phyloP scores from a whole-genome alignment of 2,329 filamentous ascomycete genomes.

The Cordyceps cicadae region DNA sequence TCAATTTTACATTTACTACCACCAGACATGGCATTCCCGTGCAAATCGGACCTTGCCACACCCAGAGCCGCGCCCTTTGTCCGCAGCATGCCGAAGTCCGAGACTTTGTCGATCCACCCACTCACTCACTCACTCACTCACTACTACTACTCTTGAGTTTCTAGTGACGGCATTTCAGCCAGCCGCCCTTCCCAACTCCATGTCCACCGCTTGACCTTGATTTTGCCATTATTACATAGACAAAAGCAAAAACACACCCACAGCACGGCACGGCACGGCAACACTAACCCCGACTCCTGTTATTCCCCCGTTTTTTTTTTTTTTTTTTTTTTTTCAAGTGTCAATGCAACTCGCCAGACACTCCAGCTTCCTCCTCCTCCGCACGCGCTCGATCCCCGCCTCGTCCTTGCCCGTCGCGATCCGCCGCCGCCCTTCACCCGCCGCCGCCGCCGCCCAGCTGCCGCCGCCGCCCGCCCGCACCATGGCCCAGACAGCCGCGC shows the following conservation, averaged over 20 bases:
- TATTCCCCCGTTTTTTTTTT: background rate
- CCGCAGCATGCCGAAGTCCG: conserved; percentile 6
- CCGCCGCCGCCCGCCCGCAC: background rate
- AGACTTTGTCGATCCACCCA: background rate
- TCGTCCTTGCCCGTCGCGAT: background rate
- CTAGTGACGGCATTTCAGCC: background rate
- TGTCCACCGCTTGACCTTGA: background rate
- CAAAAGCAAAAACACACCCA: background rate
- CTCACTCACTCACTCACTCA: too few relatives aligned
- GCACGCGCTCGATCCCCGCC: background rate
- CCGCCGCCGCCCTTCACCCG: background rate
- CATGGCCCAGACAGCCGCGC: conserved; percentile 15
- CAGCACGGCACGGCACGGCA: background rate
- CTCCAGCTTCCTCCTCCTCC: background rate
- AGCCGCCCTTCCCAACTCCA: background rate
- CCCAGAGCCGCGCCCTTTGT: background rate
- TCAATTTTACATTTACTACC: background rate
- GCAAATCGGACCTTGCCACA: too few relatives aligned
- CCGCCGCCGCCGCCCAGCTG: background rate
- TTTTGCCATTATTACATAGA: background rate
- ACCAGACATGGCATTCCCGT: background rate
- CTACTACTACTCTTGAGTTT: too few relatives aligned
- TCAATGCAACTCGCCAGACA: conserved; percentile 1
- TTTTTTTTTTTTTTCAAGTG: too few relatives aligned
- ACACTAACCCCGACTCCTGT: background rate